Conservation (phyloP, 192 early-diverging fungal species). For the Coemansia sp. region DNA sequence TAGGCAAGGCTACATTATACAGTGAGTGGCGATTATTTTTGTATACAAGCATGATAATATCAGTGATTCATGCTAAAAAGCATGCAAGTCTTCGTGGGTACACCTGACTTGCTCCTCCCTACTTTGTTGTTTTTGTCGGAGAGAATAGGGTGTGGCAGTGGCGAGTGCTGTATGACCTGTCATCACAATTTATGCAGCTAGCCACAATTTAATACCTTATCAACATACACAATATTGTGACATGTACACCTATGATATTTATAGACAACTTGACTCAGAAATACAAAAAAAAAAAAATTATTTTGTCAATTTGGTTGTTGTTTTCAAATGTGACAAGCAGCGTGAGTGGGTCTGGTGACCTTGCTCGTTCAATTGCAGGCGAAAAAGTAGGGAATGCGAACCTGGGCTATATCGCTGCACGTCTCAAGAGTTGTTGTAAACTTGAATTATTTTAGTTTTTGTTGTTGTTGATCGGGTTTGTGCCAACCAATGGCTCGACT, state of each 20-base stretch:
- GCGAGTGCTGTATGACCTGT: background rate
- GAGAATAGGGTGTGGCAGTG: background rate
- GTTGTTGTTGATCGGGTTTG: background rate
- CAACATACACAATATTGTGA: background rate
- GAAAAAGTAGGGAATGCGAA: background rate
- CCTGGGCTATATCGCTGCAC: background rate
- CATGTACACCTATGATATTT: background rate
- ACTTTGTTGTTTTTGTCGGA: background rate
- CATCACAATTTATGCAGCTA: slow-evolving; percentile 1
- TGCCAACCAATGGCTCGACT: background rate
- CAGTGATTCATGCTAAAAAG: background rate
- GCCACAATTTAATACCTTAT: background rate
- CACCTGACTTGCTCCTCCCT: background rate
- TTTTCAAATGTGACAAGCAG: background rate
- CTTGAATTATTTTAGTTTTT: too few species aligned
- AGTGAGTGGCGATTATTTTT: too few species aligned
- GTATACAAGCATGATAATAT: too few species aligned
- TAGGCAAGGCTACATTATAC: too few species aligned
- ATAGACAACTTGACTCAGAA: background rate
- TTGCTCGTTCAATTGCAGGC: background rate
- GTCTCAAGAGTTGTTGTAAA: background rate
- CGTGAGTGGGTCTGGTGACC: background rate
- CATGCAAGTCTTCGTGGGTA: too few species aligned
- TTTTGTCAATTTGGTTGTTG: too few species aligned
- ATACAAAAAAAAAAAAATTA: too few species aligned